Evolutionary conservation across 2,329 filamentous ascomycete genomes (phyloP).

Genomic region (Cordyceps cateniannulata): DNA sequence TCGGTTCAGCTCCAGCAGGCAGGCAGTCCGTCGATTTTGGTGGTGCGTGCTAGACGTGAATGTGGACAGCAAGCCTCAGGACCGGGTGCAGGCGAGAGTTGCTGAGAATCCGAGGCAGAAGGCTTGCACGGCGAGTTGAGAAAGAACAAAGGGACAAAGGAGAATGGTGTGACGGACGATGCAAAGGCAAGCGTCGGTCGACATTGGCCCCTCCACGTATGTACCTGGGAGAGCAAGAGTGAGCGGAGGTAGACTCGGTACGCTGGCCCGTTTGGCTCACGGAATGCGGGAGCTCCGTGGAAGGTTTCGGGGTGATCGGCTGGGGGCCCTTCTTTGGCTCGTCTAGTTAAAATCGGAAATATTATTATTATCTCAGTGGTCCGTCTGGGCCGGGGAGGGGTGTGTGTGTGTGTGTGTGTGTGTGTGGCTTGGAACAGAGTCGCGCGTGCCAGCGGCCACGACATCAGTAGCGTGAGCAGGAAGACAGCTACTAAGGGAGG

Average conservation of each 20-base stretch:
- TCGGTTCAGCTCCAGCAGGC: neutral
- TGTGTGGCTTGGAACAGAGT: neutral
- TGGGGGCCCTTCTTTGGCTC: constrained; percentile 11
- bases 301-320: constrained; percentile 14
- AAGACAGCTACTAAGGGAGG: neutral
- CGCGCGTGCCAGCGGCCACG: neutral
- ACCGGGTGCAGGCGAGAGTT: neutral
- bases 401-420: neutral
- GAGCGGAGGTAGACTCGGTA: constrained; percentile 5
- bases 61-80: neutral
- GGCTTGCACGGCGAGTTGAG: neutral
- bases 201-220: constrained; percentile 8
- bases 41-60: neutral
- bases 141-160: neutral
- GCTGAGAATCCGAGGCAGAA: neutral
- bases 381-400: constrained; percentile 5
- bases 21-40: neutral
- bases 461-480: neutral
- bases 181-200: constrained; percentile 5
- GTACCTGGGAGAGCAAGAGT: neutral
- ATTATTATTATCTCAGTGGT: constrained; percentile 10
- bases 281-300: constrained; percentile 12
- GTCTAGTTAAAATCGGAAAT: constrained; percentile 13
- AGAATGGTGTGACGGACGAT: constrained; percentile 3
- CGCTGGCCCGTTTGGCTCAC: constrained; percentile 10